phyloP scores from a whole-genome alignment of 768 basidiomycete species.

The Lenzites betulinus region DNA sequence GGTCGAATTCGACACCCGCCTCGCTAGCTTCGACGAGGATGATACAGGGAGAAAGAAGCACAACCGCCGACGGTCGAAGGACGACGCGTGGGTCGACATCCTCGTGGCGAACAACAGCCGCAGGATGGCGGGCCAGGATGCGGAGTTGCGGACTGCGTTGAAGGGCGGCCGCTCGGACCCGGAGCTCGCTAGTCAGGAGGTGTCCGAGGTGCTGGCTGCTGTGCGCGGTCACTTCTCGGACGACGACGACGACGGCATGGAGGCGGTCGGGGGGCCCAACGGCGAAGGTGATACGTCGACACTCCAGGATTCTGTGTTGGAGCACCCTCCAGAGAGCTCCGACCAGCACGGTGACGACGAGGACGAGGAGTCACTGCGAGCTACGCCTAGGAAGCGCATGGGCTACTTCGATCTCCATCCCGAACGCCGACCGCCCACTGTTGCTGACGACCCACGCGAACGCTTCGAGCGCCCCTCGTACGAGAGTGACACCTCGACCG shows the following conservation, averaged over 20 bases:
- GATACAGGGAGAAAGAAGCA: constrained; percentile 41
- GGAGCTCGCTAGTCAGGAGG: constrained; percentile 71
- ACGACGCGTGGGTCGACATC: constrained; percentile 90
- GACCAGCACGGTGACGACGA: constrained; percentile 26
- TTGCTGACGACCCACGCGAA: constrained; percentile 26
- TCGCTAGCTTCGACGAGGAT: constrained; percentile 62
- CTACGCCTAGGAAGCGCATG: constrained; percentile 38
- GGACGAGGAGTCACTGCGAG: constrained; percentile 28
- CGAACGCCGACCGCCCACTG: constrained; percentile 54
- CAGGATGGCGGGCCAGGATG: constrained; percentile 59
- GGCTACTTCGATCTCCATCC: constrained; percentile 84
- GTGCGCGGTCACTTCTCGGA: constrained; percentile 45
- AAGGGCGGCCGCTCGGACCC: constrained; percentile 52
- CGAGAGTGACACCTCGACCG: constrained; percentile 25
- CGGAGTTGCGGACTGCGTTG: constrained; percentile 32
- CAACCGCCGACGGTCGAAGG: constrained; percentile 45
- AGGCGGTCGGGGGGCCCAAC: constrained; percentile 23
- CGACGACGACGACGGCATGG: constrained; percentile 39
- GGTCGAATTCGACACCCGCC: constrained; percentile 81
- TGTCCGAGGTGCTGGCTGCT: constrained; percentile 68
- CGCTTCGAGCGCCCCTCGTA: constrained; percentile 21
- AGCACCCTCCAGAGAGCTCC: constrained; percentile 16
- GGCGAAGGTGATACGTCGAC: constrained; percentile 29
- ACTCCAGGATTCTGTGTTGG: constrained; percentile 20
- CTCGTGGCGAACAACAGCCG: constrained; percentile 61